Evolutionary conservation across 208 protist genomes (phyloP), one percentile per base, ranked within the genome.

Genomic region (Leishmania lainsoni): DNA sequence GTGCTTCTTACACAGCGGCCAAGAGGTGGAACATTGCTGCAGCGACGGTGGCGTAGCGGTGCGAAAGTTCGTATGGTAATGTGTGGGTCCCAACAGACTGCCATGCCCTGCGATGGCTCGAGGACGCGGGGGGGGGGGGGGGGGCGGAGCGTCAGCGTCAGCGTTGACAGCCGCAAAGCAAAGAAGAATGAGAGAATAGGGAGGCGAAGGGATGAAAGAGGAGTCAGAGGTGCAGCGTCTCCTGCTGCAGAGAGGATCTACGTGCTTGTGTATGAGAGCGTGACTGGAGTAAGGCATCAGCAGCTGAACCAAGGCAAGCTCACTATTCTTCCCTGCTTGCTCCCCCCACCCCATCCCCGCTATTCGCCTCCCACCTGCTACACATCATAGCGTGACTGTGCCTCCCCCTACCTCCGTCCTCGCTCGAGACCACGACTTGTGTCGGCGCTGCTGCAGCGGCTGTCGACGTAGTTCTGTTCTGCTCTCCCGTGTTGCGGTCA

Each of bases 61-160:
- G 42, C 4, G 54, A 20, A 17, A 0, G 66, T 51, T 65, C 5
- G 69, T 12, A 1, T 48, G 3, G 6, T 71, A 56, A n/a, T 26
- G 48, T 42, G 35, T 5, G 0, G 80, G 74, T 2, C 68, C 75
- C 2, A 73, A 54, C 22, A 75, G 59, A 6, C 49, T 61, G 12
- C 76, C 81, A 45, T 80, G 75, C 0, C 49, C 76, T 32, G 81
- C 76, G 70, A 81, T 84, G 75, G 66, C 81, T 58, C 54, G 16
- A 39, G 35, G 35, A 39, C 35, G 35, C 35, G 35, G 35, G 35
- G 3, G 63, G 14, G 8, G 65, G 32, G 35, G 17, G 10, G 29
- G 32, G 4, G 29, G 5, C 65, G 39, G 32, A 63, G 58, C 17
- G 52, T 0, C 61, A 22, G 29, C 22, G 29, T 14, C 35, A 22